Base-by-base conservation (phyloP, 2,329 filamentous ascomycete species). In the Alternaria sp. region DNA sequence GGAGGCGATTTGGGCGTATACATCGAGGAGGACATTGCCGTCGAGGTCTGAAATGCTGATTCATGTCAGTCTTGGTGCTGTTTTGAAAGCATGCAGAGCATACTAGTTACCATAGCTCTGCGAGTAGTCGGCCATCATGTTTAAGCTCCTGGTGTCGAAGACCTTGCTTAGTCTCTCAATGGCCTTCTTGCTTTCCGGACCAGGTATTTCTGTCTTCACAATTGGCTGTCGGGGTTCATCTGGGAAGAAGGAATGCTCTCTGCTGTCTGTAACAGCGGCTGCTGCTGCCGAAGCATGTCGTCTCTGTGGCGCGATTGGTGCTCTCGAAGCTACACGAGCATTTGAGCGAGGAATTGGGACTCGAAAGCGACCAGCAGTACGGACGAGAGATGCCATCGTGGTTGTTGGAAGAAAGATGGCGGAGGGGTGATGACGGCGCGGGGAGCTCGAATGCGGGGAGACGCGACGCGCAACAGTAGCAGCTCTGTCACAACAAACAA, bases 1-100 rank as follows among this genome's bases (percentile, higher is more conserved):
- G 40, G 92, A 96, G 63, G 93, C 93, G 73, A 97, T 97, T 80
- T 97, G 93, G 51, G 93, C 91, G 74, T 94, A 89, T 80, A 91
- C 89, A 69, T 92, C 89, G n/a, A 92, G 84, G 57, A 91, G 80
- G 14, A 86, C 79, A 72, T 92, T 91, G 65, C 88, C 89, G 71
- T 92, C 89, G 0, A 87, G 83, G 68, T 92, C 89, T 33, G 84
- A 85, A 66, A 92, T 87, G 67, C 76, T 78, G 33, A 8, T 4
- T 9, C 29, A 31, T 34, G 60, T 69, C 37, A 69, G 42, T 37
- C 21, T 34, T 3, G 7, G 17, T 29, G n/a, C 7, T 1, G 10
- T 4, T 5, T 11, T 28, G 24, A 7, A n/a, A 40, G 4, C 21
- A 45, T 33, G 6, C 2, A 23, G 10, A 41, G 11, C 70, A 31